phyloP scores from a whole-genome alignment of 2,329 filamentous ascomycete species.

The Fusarium sp. region DNA sequence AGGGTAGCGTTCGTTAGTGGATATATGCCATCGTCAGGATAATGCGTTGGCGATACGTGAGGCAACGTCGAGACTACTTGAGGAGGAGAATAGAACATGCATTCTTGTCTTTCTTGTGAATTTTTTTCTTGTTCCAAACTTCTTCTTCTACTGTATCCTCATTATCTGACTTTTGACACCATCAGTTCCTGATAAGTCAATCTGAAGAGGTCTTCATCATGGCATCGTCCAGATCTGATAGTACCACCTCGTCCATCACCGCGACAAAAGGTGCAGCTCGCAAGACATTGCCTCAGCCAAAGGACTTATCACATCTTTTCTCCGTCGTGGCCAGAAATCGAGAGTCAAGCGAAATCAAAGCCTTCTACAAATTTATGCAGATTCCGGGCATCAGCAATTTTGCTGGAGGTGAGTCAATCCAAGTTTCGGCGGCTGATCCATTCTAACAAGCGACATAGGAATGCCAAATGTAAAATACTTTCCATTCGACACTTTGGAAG shows the following conservation, averaged over 20 bases:
- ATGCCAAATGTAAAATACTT: conserved; percentile 86
- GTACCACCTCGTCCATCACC: conserved; percentile 3
- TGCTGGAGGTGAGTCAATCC: conserved; percentile 65
- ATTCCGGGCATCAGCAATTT: conserved; percentile 72
- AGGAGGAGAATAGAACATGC: conserved; percentile 9
- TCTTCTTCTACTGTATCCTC: not conserved
- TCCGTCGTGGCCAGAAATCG: conserved; percentile 76
- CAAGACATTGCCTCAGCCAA: conserved; percentile 57
- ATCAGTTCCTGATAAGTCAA: conserved; percentile 3
- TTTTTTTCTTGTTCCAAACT: not conserved
- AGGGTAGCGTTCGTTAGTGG: conserved; percentile 7
- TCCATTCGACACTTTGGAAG: conserved; percentile 90
- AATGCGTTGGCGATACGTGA: conserved; percentile 15
- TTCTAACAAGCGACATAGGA: conserved; percentile 59
- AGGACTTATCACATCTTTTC: conserved; percentile 83
- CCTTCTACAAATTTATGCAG: conserved; percentile 85
- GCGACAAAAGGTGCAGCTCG: conserved; percentile 15
- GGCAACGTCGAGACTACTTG: conserved; percentile 29
- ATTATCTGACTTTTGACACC: not conserved
- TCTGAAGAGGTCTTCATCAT: conserved; percentile 10
- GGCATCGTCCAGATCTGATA: conserved; percentile 36
- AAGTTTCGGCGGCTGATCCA: not conserved
- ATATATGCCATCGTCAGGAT: conserved; percentile 10
- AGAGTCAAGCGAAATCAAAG: conserved; percentile 75
- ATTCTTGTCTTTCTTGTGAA: conserved; percentile 14